Evolutionary conservation across 169 alveolate species (phyloP), one percentile per base, ranked within the genome.

Genomic region (Blepharisma undulans): DNA sequence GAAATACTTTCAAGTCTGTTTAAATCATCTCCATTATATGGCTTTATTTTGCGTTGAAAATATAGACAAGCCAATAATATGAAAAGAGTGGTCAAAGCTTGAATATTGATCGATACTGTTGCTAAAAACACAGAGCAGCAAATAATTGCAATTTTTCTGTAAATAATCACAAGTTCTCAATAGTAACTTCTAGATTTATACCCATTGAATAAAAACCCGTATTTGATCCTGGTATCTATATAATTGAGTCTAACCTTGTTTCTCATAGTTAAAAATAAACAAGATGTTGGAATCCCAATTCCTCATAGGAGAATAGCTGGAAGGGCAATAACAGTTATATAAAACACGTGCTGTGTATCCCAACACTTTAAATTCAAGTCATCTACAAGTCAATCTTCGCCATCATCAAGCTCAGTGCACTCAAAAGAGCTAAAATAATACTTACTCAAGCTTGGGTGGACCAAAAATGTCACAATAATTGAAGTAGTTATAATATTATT

Each of bases 301-400:
- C 91, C 95, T 93, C 95, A 93, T 8, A 93, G 60, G n/a, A 90
- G 60, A 3, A 93, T 32, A 10, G 90, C 91, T 2, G 95, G 95
- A 27, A 93, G 32, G 33, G 95, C 94, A 6, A 93, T 72, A 22
- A 36, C 27, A 6, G 77, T 19, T 8, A 91, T 22, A 72, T 21
- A 87, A 25, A 21, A 21, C 25, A 25, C 2, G 76, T 93, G 94
- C 22, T 18, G 5, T 16, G 27, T 79, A 12, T 72, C 22, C 32
- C 29, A 79, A 72, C 95, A 93, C n/a, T 32, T 2, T 12, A 86
- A 34, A 18, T 77, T 5, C 21, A 90, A 27, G 32, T 90, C 82
- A 14, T 91, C 92, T 16, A 27, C 25, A 18, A 90, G 36, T 27
- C 80, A 61, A 7, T 18, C n/a, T n/a, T 32, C 33, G 19, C 60